Conservation (phyloP, 192 early-diverging fungal species). For the Coemansia sp. region DNA sequence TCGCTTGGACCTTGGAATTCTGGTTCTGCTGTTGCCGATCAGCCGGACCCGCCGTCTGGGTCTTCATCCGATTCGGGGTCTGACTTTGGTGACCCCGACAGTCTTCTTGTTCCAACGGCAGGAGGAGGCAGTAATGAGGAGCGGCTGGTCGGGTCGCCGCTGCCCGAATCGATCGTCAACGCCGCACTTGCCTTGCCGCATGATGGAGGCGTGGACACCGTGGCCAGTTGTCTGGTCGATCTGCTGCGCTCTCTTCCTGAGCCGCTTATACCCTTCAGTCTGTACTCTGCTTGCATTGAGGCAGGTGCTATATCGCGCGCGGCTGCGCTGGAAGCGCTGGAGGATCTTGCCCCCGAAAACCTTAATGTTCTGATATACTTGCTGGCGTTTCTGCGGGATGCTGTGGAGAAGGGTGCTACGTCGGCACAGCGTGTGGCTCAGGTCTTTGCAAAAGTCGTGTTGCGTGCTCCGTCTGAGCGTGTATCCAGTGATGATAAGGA, state of each 20-base stretch:
- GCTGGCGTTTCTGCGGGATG: conserved; percentile 74
- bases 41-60: too few relatives aligned
- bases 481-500: neutral
- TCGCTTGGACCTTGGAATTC: conserved; percentile 24
- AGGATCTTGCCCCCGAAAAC: conserved; percentile 65
- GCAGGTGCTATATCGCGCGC: conserved; percentile 57
- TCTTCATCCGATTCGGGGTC: conserved; percentile 8
- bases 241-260: conserved; percentile 73
- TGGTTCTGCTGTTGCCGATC: neutral
- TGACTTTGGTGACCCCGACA: conserved; percentile 14
- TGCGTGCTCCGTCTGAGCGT: conserved; percentile 23
- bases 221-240: conserved; percentile 64
- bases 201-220: conserved; percentile 67
- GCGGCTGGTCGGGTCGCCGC: conserved; percentile 28
- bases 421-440: conserved; percentile 31
- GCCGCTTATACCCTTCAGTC: conserved; percentile 67
- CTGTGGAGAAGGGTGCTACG: conserved; percentile 41
- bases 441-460: conserved; percentile 37
- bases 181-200: conserved; percentile 45
- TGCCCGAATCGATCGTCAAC: conserved; percentile 56
- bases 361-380: conserved; percentile 81
- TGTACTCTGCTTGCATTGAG: conserved; percentile 66
- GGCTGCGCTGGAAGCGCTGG: conserved; percentile 57
- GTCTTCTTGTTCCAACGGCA: neutral
- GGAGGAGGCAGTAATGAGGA: conserved; percentile 15